Percentiles rank a stretch among this genome's conserved stretches.
Evolutionary conservation across 208 protist species (phyloP).

Genomic region (Trypanosoma platydactyli): DNA sequence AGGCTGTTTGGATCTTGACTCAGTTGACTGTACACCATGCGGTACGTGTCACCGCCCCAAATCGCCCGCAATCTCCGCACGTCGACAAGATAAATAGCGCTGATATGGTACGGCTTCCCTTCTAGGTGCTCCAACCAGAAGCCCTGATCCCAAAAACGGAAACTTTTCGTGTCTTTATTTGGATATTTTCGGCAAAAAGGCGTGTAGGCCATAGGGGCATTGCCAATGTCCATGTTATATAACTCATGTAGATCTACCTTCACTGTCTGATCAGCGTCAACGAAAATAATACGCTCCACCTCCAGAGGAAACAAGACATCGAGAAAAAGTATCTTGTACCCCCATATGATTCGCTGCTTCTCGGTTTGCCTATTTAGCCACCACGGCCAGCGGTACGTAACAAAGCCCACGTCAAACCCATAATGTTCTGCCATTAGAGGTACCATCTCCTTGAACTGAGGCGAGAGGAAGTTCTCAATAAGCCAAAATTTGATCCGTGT

Average conservation of each 20-base stretch:
- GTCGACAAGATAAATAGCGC: conserved; percentile 97
- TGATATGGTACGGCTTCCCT: conserved; percentile 97
- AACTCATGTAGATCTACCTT: conserved; percentile 92
- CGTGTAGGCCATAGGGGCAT: conserved; percentile 94
- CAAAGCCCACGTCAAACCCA: conserved; percentile 94
- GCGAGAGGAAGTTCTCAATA: conserved; percentile 97
- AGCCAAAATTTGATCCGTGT: conserved; percentile 99
- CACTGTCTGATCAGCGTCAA: conserved; percentile 98
- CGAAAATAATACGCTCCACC: conserved; percentile 97
- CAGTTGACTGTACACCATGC: conserved; percentile 90
- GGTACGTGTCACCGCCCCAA: conserved; percentile 91
- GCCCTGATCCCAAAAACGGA: conserved; percentile 92
- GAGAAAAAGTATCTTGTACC: conserved; percentile 99
- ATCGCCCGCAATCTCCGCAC: conserved; percentile 87
- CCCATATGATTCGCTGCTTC: conserved; percentile 99
- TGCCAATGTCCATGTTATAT: conserved; percentile 96
- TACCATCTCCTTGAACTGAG: conserved; percentile 94
- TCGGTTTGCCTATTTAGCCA: conserved; percentile 96
- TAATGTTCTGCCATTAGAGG: conserved; percentile 86
- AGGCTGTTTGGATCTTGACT: conserved; percentile 91
- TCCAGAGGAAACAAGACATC: conserved; percentile 98
- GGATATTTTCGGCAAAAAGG: conserved; percentile 94
- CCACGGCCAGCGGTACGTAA: conserved; percentile 98
- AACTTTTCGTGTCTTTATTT: conserved; percentile 91
- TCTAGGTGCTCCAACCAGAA: conserved; percentile 95